phyloP scores from a whole-genome alignment of 1,284 basidiomycete species.

The Pseudozyma hubeiensis region DNA sequence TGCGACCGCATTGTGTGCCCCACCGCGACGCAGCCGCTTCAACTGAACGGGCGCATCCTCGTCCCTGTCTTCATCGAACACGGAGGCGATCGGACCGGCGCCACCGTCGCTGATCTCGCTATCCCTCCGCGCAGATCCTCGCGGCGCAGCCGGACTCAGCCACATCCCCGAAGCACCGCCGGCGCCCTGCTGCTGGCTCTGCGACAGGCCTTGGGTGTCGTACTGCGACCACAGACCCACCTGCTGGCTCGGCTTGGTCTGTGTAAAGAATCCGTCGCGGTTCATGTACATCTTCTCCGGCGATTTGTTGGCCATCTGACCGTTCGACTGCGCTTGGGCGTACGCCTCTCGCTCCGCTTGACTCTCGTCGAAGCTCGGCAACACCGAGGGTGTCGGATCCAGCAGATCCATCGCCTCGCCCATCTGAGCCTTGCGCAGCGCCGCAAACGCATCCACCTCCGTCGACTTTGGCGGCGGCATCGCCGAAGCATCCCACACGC shows the following conservation, averaged over 20 bases:
- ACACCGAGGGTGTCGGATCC: constrained; percentile 47
- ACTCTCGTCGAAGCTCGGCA: constrained; percentile 57
- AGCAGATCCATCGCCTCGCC: constrained; percentile 44
- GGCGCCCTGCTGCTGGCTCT: constrained; percentile 17
- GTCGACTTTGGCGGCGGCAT: constrained; percentile 61
- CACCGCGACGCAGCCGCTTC: constrained; percentile 41
- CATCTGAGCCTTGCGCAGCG: constrained; percentile 57
- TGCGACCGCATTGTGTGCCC: not conserved
- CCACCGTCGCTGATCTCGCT: constrained; percentile 10
- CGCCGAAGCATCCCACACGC: constrained; percentile 36
- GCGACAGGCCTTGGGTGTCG: constrained; percentile 27
- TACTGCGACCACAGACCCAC: constrained; percentile 31
- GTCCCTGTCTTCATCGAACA: constrained; percentile 19
- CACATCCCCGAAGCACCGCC: constrained; percentile 1
- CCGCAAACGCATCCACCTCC: constrained; percentile 59
- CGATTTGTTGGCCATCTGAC: constrained; percentile 8
- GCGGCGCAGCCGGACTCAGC: constrained; percentile 15
- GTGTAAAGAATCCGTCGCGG: constrained; percentile 63
- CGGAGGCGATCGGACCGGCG: not conserved
- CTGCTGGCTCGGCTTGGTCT: constrained; percentile 58
- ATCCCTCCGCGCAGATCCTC: constrained; percentile 10
- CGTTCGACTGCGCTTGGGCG: constrained; percentile 22
- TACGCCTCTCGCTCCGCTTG: constrained; percentile 47
- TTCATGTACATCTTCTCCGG: constrained; percentile 62
- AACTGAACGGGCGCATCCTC: constrained; percentile 30